Base-by-base conservation (phyloP, 805 yeast genomes). In the Citeromyces matritensis region DNA sequence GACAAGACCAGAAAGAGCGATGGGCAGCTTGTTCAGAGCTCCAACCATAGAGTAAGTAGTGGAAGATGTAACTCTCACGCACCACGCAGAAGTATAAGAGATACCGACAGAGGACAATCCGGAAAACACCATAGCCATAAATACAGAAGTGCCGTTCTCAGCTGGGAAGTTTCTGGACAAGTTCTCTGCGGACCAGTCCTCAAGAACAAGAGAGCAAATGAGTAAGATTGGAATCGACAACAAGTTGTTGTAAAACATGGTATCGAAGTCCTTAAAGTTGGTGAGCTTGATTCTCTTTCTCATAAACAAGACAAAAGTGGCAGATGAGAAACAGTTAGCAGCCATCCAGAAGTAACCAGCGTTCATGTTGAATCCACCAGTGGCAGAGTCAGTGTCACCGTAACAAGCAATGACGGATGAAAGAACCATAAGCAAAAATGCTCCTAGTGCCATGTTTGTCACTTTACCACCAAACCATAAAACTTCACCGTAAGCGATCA, bases 21-120 rank as follows among this genome's bases (percentile, higher is more conserved):
- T 84, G 51, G 98, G 98, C 47, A 91, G 74, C 63, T 91, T 91
- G 73, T 91, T 91, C 57, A 91, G 72, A 34, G 98, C 98, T 57
- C 98, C 98, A 37, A 91, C 97, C 98, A 91, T 91, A 33, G 95
- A 84, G 65, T 91, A 91, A 34, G 98, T 91, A 34, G 98, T 91
- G 17, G 97, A 86, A 14, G 96, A 84, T 28, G 98, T 91, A 41
- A 91, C 97, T 64, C 98, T 83, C 42, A 91, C 94, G 72, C 98
- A 91, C 98, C 98, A 91, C 39, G 96, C 98, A 9, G 97, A 85
- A 59, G 95, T 84, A 72, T 91, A 91, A 29, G 97, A 88, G 54
- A 91, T 91, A 63, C 94, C 96, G 33, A 91, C 94, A 23, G 96
- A 79, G 29, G 94, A 78, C 44, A 82, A 71, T 57, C 98, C 98